A percentile compares a stretch with the other conserved stretches of the same genome.
phyloP scores from a whole-genome alignment of 2,329 filamentous ascomycete species.

The Pseudogymnoascus verrucosus region DNA sequence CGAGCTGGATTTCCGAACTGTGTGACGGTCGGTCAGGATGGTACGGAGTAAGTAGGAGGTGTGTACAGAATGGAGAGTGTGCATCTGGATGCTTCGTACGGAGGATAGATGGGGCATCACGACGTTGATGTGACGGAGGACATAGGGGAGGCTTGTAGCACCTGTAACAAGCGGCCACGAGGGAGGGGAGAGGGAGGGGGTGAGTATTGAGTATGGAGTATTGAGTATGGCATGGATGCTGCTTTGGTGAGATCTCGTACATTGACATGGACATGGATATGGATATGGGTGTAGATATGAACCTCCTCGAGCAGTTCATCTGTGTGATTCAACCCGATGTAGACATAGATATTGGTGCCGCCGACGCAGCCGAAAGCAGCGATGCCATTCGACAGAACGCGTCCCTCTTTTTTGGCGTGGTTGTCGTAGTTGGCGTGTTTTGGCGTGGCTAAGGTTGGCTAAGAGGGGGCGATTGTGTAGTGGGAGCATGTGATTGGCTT shows the following conservation, averaged over 20 bases:
- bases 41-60: background rate
- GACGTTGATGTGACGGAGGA: background rate
- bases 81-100: background rate
- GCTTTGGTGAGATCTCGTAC: background rate
- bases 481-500: background rate
- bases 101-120: background rate
- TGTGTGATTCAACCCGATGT: background rate
- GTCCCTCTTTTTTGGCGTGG: background rate
- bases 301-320: background rate
- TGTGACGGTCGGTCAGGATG: background rate
- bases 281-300: no score
- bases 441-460: background rate
- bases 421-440: background rate
- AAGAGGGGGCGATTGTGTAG: background rate
- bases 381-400: background rate
- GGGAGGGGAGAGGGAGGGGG: background rate
- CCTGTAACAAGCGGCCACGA: background rate
- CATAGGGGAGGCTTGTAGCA: background rate
- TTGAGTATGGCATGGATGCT: background rate
- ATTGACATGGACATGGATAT: background rate
- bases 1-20: no score
- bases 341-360: background rate
- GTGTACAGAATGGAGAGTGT: background rate
- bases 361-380: background rate
- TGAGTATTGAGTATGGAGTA: background rate